A percentile compares a stretch with the other conserved stretches of the same genome.
phyloP scores from a whole-genome alignment of 1,139 yeast genomes.

The Petasospora rhodanensis region DNA sequence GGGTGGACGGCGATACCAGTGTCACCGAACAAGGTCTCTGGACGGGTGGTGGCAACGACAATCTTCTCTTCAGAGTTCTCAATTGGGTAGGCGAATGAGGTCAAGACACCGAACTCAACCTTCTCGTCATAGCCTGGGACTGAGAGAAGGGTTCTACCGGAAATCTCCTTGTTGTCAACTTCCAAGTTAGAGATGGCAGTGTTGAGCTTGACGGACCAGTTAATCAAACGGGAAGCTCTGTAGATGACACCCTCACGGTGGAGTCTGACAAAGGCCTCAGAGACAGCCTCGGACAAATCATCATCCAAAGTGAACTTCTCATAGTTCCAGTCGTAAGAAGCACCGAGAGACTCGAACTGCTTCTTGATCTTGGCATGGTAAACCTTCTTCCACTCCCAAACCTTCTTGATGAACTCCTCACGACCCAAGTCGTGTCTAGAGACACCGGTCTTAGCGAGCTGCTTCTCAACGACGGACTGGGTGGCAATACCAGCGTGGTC shows the following conservation, averaged over 20 bases:
- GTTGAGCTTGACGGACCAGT: conserved; percentile 94
- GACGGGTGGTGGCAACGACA: conserved; percentile 96
- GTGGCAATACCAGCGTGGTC: conserved; percentile 99
- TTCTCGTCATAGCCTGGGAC: conserved; percentile 91
- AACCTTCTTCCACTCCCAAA: conserved; percentile 98
- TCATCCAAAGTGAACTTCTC: conserved; percentile 93
- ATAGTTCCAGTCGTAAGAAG: conserved; percentile 93
- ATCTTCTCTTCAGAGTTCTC: conserved; percentile 85
- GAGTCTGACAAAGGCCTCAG: conserved; percentile 84
- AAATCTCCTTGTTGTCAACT: conserved; percentile 85
- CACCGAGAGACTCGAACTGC: conserved; percentile 86
- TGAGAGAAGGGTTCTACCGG: conserved; percentile 73
- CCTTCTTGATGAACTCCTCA: conserved; percentile 80
- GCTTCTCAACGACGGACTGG: conserved; percentile 97
- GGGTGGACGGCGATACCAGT: conserved; percentile 98
- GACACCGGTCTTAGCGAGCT: conserved; percentile 73
- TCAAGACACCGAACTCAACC: conserved; percentile 93
- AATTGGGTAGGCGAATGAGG: conserved; percentile 88
- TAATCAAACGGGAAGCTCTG: conserved; percentile 88
- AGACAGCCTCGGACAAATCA: conserved; percentile 71
- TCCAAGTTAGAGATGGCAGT: conserved; percentile 95
- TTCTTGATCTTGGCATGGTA: conserved; percentile 81
- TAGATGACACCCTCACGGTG: conserved; percentile 95
- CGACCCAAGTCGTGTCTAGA: conserved; percentile 96
- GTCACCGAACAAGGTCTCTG: conserved; percentile 97